A percentile compares a stretch with the other conserved stretches of the same genome.
phyloP scores from a whole-genome alignment of 805 yeast genomes.

The Nakazawaea sp. region DNA sequence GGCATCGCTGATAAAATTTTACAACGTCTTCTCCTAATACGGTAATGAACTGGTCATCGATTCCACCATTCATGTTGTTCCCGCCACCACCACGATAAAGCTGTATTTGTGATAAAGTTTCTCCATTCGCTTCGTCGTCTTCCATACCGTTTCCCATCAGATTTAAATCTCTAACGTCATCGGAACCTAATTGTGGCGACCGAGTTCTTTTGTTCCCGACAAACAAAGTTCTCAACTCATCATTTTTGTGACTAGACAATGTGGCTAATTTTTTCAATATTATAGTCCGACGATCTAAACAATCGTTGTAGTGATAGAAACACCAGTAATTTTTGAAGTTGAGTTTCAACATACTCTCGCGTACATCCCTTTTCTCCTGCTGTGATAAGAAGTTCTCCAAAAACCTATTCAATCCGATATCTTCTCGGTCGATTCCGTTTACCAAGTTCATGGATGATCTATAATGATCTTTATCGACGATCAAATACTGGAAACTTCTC shows the following conservation, averaged over 20 bases:
- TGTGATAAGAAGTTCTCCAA: not conserved
- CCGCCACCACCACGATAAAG: too few species aligned
- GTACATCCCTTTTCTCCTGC: not conserved
- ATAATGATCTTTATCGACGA: constrained; percentile 1
- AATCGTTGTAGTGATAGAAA: constrained; percentile 3
- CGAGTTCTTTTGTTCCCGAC: not conserved
- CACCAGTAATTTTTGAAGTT: constrained; percentile 5
- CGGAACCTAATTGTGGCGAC: too few species aligned
- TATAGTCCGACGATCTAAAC: not conserved
- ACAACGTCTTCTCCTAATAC: too few species aligned
- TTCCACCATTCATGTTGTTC: too few species aligned
- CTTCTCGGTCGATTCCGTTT: not conserved
- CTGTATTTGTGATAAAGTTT: too few species aligned
- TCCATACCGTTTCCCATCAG: too few species aligned
- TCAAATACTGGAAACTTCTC: constrained; percentile 2
- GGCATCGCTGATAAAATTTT: too few species aligned
- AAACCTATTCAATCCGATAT: not conserved
- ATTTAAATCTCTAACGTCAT: too few species aligned
- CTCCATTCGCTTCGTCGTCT: too few species aligned
- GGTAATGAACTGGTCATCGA: too few species aligned
- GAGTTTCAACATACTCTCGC: constrained; percentile 1
- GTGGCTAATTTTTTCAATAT: not conserved
- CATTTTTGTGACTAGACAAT: not conserved
- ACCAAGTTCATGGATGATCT: constrained; percentile 2
- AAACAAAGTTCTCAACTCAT: not conserved